Conservation (phyloP, 306 rosid genomes). For the Fagus crenata region DNA sequence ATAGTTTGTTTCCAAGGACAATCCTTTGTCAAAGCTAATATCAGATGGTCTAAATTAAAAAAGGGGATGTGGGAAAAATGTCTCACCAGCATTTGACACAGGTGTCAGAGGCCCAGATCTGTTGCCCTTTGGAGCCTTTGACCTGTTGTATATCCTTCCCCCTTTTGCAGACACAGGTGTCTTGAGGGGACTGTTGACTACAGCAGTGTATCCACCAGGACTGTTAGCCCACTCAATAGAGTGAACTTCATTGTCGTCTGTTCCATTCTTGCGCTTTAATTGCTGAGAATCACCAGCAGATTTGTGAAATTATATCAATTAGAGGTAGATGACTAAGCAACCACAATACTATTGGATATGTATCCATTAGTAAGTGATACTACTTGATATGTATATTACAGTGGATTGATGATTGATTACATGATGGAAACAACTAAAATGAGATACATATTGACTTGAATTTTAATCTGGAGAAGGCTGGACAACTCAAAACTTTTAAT, state of each 20-base stretch:
- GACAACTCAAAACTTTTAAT: not conserved
- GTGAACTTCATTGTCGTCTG: slow-evolving; percentile 48
- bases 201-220: slow-evolving; percentile 56
- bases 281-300: slow-evolving; percentile 50
- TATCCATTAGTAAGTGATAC: not conserved
- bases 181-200: slow-evolving; percentile 53
- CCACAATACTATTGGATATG: not conserved
- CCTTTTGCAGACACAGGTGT: slow-evolving; percentile 88
- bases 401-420: not conserved
- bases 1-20: slow-evolving; percentile 22
- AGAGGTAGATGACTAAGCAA: slow-evolving; percentile 1
- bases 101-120: slow-evolving; percentile 82
- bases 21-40: slow-evolving; percentile 22
- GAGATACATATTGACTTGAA: not conserved
- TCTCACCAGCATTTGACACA: slow-evolving; percentile 66
- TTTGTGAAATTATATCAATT: slow-evolving; percentile 9
- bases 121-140: slow-evolving; percentile 67
- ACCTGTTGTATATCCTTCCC: slow-evolving; percentile 58
- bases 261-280: slow-evolving; percentile 58
- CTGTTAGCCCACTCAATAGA: slow-evolving; percentile 51
- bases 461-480: not conserved
- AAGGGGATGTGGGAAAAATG: not conserved
- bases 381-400: not conserved
- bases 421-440: not conserved
- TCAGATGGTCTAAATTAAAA: slow-evolving; percentile 12